Percentiles rank a stretch among this genome's conserved stretches.
Conservation (phyloP, 1,284 basidiomycete species). For the Boletus subluridellus region DNA sequence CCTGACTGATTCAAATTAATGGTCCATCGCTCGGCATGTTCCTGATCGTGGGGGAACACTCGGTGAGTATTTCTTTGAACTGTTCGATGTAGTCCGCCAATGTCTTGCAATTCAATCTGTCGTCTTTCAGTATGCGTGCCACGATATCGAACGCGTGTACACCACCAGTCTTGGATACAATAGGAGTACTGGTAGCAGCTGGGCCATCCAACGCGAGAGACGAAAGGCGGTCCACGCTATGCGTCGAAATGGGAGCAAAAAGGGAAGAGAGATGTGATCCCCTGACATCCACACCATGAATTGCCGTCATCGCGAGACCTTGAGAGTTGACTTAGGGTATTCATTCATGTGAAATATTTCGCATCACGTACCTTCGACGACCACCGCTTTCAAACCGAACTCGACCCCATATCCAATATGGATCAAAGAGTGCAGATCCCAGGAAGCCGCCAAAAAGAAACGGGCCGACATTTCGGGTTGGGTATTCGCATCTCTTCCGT, state of each 20-base stretch:
- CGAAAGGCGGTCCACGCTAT: constrained; percentile 5
- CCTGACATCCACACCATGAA: constrained; percentile 10
- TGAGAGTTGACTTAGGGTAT: not conserved
- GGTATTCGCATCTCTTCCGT: constrained; percentile 8
- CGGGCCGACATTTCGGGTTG: constrained; percentile 30
- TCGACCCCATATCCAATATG: constrained; percentile 32
- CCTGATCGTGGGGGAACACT: constrained; percentile 7
- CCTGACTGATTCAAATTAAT: constrained; percentile 26
- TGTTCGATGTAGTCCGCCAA: not conserved
- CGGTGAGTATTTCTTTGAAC: not conserved
- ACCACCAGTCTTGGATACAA: constrained; percentile 4
- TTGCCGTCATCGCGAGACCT: constrained; percentile 29
- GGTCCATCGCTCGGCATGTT: constrained; percentile 27
- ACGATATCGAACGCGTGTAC: constrained; percentile 30
- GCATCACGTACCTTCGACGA: constrained; percentile 28
- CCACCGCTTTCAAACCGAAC: constrained; percentile 31
- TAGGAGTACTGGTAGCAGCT: not conserved
- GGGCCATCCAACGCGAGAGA: constrained; percentile 10
- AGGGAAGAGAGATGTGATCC: constrained; percentile 22
- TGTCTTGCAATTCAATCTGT: constrained; percentile 6
- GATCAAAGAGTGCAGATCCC: constrained; percentile 25
- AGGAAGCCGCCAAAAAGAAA: constrained; percentile 23
- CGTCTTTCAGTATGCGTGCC: constrained; percentile 29
- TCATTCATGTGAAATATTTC: not conserved
- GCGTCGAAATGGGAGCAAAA: constrained; percentile 2